phyloP scores from a whole-genome alignment of 2,329 filamentous ascomycete species.

The Domatiomyces catenatus region DNA sequence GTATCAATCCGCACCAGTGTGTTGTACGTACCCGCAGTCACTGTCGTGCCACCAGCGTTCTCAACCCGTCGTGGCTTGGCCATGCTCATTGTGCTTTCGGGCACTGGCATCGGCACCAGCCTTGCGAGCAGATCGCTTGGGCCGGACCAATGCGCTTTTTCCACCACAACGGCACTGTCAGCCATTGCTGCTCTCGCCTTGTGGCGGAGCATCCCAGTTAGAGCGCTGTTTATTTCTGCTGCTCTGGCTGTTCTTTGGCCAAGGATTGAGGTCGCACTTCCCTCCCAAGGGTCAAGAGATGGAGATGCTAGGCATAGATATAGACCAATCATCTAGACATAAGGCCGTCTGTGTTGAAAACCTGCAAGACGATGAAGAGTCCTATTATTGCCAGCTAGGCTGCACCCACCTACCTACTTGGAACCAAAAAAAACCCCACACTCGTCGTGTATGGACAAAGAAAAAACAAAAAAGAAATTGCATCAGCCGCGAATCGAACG shows the following conservation, averaged over 20 bases:
- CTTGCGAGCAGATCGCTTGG: conserved; percentile 24
- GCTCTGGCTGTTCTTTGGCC: conserved; percentile 19
- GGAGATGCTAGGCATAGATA: too few species aligned
- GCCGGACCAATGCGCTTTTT: conserved; percentile 26
- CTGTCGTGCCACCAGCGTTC: conserved; percentile 49
- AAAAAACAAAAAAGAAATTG: too few species aligned
- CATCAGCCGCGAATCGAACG: too few species aligned
- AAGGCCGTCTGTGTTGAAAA: too few species aligned
- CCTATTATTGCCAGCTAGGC: too few species aligned
- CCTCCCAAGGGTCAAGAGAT: too few species aligned
- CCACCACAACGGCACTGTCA: conserved; percentile 20
- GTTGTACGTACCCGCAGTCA: conserved; percentile 41
- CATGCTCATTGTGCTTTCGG: conserved; percentile 44
- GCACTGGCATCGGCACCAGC: conserved; percentile 38
- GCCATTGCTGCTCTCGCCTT: conserved; percentile 19
- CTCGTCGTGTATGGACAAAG: too few species aligned
- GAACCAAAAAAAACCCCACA: too few species aligned
- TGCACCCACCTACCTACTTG: too few species aligned
- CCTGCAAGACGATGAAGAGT: too few species aligned
- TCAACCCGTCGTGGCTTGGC: conserved; percentile 41
- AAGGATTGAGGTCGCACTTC: conserved; percentile 14
- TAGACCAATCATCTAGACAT: too few species aligned
- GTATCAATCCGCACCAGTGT: conserved; percentile 48
- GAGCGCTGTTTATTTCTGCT: conserved; percentile 18
- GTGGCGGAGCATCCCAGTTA: conserved; percentile 19